phyloP scores from a whole-genome alignment of 352 stramenopile species.

The Globisporangium heterothallicum region DNA sequence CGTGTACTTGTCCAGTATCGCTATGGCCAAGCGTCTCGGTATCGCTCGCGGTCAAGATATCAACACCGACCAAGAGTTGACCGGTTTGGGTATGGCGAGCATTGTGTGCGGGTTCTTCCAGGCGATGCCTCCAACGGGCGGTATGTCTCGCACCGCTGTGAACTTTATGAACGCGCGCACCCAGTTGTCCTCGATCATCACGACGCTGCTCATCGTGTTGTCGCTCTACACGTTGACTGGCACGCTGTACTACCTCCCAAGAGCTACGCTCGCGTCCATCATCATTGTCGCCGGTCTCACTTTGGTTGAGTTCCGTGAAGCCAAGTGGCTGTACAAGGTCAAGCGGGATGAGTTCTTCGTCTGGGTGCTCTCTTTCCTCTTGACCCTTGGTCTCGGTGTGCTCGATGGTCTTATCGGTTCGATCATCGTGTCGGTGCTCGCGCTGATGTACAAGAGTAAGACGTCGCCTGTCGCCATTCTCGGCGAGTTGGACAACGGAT shows the following conservation, averaged over 20 bases:
- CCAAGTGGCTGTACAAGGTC: slow-evolving; percentile 72
- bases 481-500: slow-evolving; percentile 31
- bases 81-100: slow-evolving; percentile 82
- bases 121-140: slow-evolving; percentile 75
- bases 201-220: slow-evolving; percentile 72
- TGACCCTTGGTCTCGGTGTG: slow-evolving; percentile 44
- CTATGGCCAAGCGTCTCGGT: slow-evolving; percentile 81
- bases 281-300: slow-evolving; percentile 88
- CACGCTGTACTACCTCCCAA: slow-evolving; percentile 82
- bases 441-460: slow-evolving; percentile 55
- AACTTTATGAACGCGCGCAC: slow-evolving; percentile 84
- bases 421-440: slow-evolving; percentile 48
- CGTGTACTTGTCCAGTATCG: slow-evolving; percentile 86
- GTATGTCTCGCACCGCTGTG: slow-evolving; percentile 84
- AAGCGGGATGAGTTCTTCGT: slow-evolving; percentile 55
- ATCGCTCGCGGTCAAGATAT: slow-evolving; percentile 65
- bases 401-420: slow-evolving; percentile 42
- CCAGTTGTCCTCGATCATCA: slow-evolving; percentile 80
- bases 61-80: slow-evolving; percentile 74
- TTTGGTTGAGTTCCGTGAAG: slow-evolving; percentile 85
- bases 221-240: slow-evolving; percentile 80
- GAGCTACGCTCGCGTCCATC: slow-evolving; percentile 70
- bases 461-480: slow-evolving; percentile 30
- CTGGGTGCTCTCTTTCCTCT: slow-evolving; percentile 40
- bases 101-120: slow-evolving; percentile 80